Conservation (phyloP, 345 rosid genomes). For the Lumnitzera racemosa region DNA sequence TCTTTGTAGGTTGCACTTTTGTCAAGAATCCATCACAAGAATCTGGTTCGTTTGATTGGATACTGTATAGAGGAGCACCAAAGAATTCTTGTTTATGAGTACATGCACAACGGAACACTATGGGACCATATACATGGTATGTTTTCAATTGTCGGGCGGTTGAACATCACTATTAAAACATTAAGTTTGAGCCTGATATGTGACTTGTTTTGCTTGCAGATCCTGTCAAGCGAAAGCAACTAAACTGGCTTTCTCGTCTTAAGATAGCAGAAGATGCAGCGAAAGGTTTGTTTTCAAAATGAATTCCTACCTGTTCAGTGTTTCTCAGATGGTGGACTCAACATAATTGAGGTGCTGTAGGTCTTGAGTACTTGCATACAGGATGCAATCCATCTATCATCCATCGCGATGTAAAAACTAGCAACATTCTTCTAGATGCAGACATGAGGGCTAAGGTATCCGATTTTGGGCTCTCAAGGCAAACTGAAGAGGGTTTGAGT, state of each 20-base stretch:
- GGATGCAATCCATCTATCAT: constrained; percentile 96
- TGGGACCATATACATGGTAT: constrained; percentile 78
- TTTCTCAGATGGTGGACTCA: constrained; percentile 9
- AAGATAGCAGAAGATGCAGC: constrained; percentile 88
- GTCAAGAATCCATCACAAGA: constrained; percentile 96
- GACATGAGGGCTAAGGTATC: constrained; percentile 97
- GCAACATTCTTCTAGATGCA: constrained; percentile 83
- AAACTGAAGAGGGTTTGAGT: constrained; percentile 85
- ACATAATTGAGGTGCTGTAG: constrained; percentile 45
- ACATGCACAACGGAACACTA: constrained; percentile 94
- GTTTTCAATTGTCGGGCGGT: not conserved
- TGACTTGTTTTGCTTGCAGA: constrained; percentile 28
- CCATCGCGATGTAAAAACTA: constrained; percentile 93
- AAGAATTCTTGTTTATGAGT: constrained; percentile 76
- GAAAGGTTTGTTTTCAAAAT: constrained; percentile 45
- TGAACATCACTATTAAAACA: too few relatives aligned
- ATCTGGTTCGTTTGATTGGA: constrained; percentile 93
- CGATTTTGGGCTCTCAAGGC: constrained; percentile 95
- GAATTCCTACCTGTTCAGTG: too few relatives aligned
- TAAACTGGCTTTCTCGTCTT: constrained; percentile 74
- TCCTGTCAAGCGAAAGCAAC: constrained; percentile 42
- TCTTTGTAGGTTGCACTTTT: constrained; percentile 68
- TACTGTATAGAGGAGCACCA: constrained; percentile 79
- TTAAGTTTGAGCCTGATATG: too few relatives aligned
- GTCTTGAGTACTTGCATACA: constrained; percentile 93